Conservation (phyloP, 1,284 basidiomycete genomes). For the Anthracocystis panici-leucophaei region DNA sequence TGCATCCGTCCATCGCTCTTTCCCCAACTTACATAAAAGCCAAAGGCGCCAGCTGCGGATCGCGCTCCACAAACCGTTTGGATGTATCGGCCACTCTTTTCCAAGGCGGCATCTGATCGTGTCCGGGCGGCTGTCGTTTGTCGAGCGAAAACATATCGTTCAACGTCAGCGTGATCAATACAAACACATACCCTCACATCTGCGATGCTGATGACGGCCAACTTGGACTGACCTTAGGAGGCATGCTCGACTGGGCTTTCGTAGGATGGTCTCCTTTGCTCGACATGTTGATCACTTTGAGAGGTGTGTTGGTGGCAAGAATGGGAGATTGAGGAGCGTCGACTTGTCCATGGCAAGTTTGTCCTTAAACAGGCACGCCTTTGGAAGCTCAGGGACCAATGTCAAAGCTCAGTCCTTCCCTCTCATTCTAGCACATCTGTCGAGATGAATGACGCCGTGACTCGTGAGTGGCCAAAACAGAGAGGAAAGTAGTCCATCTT, state of each 20-base stretch:
- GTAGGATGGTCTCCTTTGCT: conserved; percentile 13
- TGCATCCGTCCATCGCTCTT: not conserved
- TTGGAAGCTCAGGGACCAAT: too few relatives aligned
- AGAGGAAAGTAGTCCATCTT: too few relatives aligned
- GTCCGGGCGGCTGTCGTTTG: conserved; percentile 17
- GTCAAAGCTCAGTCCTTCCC: too few relatives aligned
- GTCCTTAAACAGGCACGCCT: too few relatives aligned
- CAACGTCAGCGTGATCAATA: not conserved
- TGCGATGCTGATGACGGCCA: not conserved
- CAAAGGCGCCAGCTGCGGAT: conserved; percentile 38
- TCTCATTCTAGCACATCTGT: too few relatives aligned
- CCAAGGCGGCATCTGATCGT: conserved; percentile 24
- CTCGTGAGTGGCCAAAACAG: too few relatives aligned
- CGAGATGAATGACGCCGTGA: too few relatives aligned
- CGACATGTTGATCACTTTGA: conserved; percentile 10
- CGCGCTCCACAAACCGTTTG: conserved; percentile 31
- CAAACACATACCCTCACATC: too few relatives aligned
- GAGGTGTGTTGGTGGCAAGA: not conserved
- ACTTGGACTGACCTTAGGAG: conserved; percentile 22
- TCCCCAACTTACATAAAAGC: conserved; percentile 27
- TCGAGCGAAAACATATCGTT: not conserved
- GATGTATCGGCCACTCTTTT: conserved; percentile 15
- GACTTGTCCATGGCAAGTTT: too few relatives aligned
- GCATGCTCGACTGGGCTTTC: conserved; percentile 25
- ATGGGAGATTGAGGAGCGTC: not conserved